Percentiles rank a stretch among this genome's conserved stretches.
Conservation (phyloP, 2,329 filamentous ascomycete species). For the Phialophora verrucosa region DNA sequence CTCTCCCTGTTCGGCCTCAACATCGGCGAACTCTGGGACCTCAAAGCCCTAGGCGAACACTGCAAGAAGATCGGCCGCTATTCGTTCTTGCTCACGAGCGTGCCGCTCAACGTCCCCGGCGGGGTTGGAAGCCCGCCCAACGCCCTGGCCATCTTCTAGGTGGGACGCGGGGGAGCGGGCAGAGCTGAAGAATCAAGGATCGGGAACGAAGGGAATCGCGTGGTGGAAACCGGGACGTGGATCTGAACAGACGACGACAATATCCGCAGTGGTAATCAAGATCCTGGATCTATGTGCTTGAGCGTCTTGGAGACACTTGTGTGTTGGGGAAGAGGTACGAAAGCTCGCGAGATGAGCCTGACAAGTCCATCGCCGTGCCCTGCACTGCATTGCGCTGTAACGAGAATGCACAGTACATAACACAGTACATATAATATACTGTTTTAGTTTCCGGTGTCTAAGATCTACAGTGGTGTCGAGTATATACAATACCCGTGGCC, state of each 20-base stretch:
- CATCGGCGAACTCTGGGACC: constrained; percentile 54
- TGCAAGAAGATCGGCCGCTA: constrained; percentile 48
- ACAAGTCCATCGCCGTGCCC: neutral
- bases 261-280: neutral
- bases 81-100: constrained; percentile 57
- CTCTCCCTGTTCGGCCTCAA: constrained; percentile 58
- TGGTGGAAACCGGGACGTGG: neutral
- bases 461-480: too few species aligned
- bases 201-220: neutral
- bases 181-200: neutral
- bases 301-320: neutral
- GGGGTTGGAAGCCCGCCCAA: constrained; percentile 55
- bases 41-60: constrained; percentile 48
- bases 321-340: neutral
- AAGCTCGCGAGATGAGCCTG: neutral
- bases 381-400: neutral
- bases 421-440: neutral
- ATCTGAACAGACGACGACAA: neutral
- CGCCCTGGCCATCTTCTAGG: constrained; percentile 55
- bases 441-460: too few species aligned
- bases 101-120: constrained; percentile 57
- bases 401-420: neutral
- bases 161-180: constrained; percentile 31
- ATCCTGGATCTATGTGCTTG: neutral
- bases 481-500: too few species aligned